Evolutionary conservation across 208 protist genomes (phyloP).

Genomic region (Tritrichomonas foetus): DNA sequence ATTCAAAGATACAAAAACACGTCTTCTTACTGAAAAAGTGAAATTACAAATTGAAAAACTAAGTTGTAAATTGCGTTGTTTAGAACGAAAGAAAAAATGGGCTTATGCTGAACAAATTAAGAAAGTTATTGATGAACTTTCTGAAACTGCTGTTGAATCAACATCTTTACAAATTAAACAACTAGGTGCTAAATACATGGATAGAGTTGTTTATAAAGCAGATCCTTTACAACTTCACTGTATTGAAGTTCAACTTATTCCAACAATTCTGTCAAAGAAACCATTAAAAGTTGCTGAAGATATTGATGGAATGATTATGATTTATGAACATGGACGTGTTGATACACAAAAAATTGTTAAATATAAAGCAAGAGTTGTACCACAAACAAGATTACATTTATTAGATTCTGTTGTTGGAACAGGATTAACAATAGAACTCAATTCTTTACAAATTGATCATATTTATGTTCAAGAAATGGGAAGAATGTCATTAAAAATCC

Average conservation of each 20-base stretch:
- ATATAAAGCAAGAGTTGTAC: background rate
- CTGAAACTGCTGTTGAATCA: background rate
- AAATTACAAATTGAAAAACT: slow-evolving; percentile 21
- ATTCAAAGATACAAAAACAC: background rate
- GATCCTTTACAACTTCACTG: background rate
- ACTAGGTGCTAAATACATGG: background rate
- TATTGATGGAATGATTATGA: background rate
- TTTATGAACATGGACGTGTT: background rate
- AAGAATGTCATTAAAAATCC: background rate
- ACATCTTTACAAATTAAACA: background rate
- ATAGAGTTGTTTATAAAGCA: background rate
- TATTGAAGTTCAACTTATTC: slow-evolving; percentile 33
- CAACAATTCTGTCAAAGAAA: background rate
- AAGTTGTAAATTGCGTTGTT: background rate
- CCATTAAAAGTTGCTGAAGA: background rate
- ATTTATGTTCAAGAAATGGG: background rate
- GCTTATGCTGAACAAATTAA: background rate
- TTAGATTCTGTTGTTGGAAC: background rate
- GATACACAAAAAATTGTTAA: background rate
- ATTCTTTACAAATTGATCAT: background rate
- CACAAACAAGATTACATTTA: background rate
- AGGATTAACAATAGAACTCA: background rate
- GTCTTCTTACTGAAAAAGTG: background rate
- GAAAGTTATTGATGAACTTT: background rate
- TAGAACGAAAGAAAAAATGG: background rate